Conservation (phyloP, 768 basidiomycete species). For the Lentinula lateritia region DNA sequence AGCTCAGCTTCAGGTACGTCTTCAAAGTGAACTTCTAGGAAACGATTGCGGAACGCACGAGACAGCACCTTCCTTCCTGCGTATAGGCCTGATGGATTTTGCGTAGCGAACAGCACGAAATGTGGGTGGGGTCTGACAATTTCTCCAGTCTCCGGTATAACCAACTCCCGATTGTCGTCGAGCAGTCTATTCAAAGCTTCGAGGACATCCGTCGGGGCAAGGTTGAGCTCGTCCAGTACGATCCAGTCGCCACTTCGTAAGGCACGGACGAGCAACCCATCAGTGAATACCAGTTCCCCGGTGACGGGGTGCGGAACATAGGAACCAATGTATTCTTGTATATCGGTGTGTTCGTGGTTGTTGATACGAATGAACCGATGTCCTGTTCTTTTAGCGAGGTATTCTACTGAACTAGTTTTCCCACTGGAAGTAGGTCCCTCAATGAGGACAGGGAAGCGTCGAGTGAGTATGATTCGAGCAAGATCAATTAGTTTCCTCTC, state of each 20-base stretch:
- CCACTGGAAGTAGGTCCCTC: conserved; percentile 98
- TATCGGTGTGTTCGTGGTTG: conserved; percentile 99
- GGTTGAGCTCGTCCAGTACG: conserved; percentile 94
- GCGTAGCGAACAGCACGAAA: conserved; percentile 98
- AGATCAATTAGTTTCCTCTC: conserved; percentile 91
- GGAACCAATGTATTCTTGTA: conserved; percentile 96
- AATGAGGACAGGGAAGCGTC: conserved; percentile 90
- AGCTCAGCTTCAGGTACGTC: conserved; percentile 94
- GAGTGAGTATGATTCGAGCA: conserved; percentile 84
- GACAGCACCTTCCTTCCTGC: conserved; percentile 93
- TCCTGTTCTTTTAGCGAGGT: conserved; percentile 86
- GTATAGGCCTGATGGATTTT: conserved; percentile 95
- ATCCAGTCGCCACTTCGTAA: conserved; percentile 94
- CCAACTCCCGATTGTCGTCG: conserved; percentile 94
- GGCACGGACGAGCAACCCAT: conserved; percentile 90
- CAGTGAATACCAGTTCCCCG: conserved; percentile 92
- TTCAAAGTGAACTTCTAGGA: conserved; percentile 95
- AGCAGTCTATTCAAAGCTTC: conserved; percentile 95
- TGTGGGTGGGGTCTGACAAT: conserved; percentile 89
- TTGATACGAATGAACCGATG: conserved; percentile 98
- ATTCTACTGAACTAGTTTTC: conserved; percentile 96
- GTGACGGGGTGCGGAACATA: conserved; percentile 90
- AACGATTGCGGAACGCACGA: conserved; percentile 94
- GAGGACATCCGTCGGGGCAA: conserved; percentile 96
- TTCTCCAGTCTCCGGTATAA: conserved; percentile 95